phyloP scores from a whole-genome alignment of 208 protist species.

The Sergeia podlipaevii region DNA sequence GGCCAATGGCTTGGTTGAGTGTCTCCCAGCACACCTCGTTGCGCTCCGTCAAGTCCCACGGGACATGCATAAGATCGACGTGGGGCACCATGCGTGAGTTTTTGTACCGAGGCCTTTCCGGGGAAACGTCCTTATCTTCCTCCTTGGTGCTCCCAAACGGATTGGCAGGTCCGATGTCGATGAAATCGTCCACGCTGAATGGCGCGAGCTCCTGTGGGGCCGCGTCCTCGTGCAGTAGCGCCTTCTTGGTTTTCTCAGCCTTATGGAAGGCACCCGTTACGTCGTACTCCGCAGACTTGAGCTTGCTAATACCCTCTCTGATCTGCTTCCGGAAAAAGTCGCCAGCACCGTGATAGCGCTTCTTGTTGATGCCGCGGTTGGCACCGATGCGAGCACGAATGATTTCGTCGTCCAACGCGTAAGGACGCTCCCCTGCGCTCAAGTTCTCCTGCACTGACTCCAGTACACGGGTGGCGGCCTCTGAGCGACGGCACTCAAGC shows the following conservation, averaged over 20 bases:
- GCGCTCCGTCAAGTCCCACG: slow-evolving; percentile 16
- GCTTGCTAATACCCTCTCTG: slow-evolving; percentile 10
- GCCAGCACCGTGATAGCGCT: slow-evolving; percentile 8
- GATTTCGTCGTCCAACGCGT: slow-evolving; percentile 23
- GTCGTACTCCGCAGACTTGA: slow-evolving; percentile 13
- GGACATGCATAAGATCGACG: slow-evolving; percentile 32
- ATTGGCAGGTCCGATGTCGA: slow-evolving; percentile 12
- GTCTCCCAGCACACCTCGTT: slow-evolving; percentile 29
- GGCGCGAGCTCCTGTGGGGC: not conserved
- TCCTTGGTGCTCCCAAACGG: slow-evolving; percentile 11
- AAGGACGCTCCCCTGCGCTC: slow-evolving; percentile 11
- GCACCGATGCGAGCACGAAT: slow-evolving; percentile 18
- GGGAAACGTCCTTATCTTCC: slow-evolving; percentile 1
- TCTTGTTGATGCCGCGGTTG: slow-evolving; percentile 21
- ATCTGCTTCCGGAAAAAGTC: slow-evolving; percentile 17
- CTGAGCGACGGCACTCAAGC: slow-evolving; percentile 19
- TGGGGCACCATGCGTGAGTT: slow-evolving; percentile 25
- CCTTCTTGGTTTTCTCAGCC: slow-evolving; percentile 19
- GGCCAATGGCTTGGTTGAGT: slow-evolving; percentile 16
- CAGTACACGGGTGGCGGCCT: slow-evolving; percentile 18
- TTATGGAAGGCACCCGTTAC: slow-evolving; percentile 23
- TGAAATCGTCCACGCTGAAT: slow-evolving; percentile 26
- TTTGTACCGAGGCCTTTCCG: slow-evolving; percentile 11
- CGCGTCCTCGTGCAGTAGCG: not conserved
- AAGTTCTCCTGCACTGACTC: slow-evolving; percentile 24